phyloP scores from a whole-genome alignment of 2,329 filamentous ascomycete genomes.

The Nothopassalora personata region DNA sequence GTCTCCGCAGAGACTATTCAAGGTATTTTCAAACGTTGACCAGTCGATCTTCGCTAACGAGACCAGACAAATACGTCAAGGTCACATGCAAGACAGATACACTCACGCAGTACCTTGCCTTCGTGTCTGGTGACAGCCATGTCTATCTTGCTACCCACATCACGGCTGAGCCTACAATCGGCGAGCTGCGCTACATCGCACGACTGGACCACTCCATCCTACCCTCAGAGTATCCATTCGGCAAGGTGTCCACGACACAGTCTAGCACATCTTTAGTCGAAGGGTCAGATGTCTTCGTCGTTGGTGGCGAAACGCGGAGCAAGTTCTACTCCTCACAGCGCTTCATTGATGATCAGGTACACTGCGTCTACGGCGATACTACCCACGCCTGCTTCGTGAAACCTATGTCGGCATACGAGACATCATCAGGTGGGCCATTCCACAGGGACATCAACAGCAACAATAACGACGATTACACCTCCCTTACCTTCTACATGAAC shows the following conservation, averaged over 20 bases:
- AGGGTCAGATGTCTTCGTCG: constrained; percentile 49
- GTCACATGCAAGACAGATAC: constrained; percentile 11
- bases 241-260: constrained; percentile 43
- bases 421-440: constrained; percentile 62
- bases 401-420: constrained; percentile 51
- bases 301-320: constrained; percentile 58
- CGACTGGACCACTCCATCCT: constrained; percentile 12
- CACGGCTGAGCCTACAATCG: constrained; percentile 11
- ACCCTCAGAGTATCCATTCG: constrained; percentile 12
- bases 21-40: neutral
- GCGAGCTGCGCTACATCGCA: constrained; percentile 15
- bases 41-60: neutral
- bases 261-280: constrained; percentile 51
- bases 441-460: constrained; percentile 59
- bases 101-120: constrained; percentile 13
- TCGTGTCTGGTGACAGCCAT: constrained; percentile 10
- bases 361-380: constrained; percentile 53
- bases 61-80: constrained; percentile 13
- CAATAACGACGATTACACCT: constrained; percentile 54
- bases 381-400: constrained; percentile 59
- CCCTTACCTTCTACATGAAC: constrained; percentile 65
- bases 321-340: constrained; percentile 66
- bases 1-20: constrained; percentile 9
- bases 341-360: constrained; percentile 63
- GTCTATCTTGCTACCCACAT: constrained; percentile 18